Conservation (phyloP, 106 monocot genomes). For the Dendrobium officinale region DNA sequence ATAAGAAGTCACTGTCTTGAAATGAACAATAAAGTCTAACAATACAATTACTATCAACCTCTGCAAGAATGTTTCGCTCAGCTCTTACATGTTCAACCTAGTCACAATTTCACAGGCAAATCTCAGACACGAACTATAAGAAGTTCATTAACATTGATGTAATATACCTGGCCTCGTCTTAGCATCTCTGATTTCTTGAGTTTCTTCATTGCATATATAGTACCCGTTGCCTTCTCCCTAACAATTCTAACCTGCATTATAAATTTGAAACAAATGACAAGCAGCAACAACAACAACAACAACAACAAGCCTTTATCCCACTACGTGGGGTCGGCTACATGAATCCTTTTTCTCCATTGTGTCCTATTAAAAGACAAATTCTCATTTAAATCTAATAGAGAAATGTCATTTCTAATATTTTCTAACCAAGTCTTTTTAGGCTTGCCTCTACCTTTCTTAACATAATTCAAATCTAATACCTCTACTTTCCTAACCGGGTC, state of each 20-base stretch:
- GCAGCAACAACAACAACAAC: not conserved
- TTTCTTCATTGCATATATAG: conserved; percentile 51
- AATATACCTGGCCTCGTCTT: conserved; percentile 41
- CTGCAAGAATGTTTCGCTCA: conserved; percentile 41
- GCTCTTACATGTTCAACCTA: conserved; percentile 52
- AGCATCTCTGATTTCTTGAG: conserved; percentile 54
- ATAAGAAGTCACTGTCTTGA: conserved; percentile 73
- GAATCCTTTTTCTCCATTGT: no score
- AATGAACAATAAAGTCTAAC: conserved; percentile 46
- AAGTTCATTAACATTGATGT: conserved; percentile 2
- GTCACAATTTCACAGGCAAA: not conserved
- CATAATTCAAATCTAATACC: no score
- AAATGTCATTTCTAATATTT: no score
- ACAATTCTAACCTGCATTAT: conserved; percentile 34
- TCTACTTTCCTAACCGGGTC: no score
- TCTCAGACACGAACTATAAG: not conserved
- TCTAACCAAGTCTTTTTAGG: no score
- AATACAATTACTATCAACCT: conserved; percentile 30
- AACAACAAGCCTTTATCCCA: no score
- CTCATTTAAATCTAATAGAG: no score
- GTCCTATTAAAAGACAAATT: no score
- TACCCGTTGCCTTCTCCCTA: conserved; percentile 28
- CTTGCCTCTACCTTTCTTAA: no score
- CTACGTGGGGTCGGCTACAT: no score
- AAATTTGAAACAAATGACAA: not conserved